Conservation (phyloP, 2,329 filamentous ascomycete genomes). For the Chrysoporthe austroafricana region DNA sequence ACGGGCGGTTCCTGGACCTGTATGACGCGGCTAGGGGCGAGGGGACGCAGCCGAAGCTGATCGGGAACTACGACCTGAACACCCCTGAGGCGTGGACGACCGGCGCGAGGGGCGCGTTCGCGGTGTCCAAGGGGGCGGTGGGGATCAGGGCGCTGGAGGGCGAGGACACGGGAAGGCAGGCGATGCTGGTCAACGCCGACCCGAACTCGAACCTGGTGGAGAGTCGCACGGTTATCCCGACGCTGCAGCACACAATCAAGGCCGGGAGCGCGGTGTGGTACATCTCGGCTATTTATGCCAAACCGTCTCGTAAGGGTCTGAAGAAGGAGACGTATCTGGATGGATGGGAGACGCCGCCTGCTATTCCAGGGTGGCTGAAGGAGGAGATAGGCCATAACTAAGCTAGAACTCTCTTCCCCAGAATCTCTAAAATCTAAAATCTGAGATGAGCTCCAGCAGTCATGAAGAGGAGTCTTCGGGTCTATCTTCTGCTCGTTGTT, state of each 20-base stretch:
- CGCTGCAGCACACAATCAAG: conserved; percentile 64
- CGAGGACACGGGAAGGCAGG: conserved; percentile 51
- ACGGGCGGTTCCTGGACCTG: conserved; percentile 54
- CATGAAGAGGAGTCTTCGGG: neutral
- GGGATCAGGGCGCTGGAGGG: conserved; percentile 61
- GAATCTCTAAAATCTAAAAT: neutral
- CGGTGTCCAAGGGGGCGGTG: conserved; percentile 59
- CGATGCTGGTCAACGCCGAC: conserved; percentile 73
- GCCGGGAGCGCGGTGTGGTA: conserved; percentile 67
- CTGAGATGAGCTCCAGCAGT: neutral
- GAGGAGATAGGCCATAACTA: conserved; percentile 48
- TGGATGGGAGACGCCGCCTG: conserved; percentile 62
- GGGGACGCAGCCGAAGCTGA: conserved; percentile 58
- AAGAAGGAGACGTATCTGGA: conserved; percentile 57
- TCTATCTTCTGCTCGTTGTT: neutral
- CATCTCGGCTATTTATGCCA: conserved; percentile 71
- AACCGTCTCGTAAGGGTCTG: conserved; percentile 60
- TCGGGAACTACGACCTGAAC: conserved; percentile 63
- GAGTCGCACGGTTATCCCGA: conserved; percentile 72
- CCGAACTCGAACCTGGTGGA: conserved; percentile 79
- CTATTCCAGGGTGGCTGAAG: conserved; percentile 63
- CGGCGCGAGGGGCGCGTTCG: conserved; percentile 58
- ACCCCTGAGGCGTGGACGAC: conserved; percentile 57
- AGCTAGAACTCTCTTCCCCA: neutral
- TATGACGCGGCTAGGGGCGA: conserved; percentile 52